Percentiles rank a stretch among this genome's conserved stretches.
phyloP scores from a whole-genome alignment of 2,329 filamentous ascomycete genomes.

The Amylocarpus encephaloides region DNA sequence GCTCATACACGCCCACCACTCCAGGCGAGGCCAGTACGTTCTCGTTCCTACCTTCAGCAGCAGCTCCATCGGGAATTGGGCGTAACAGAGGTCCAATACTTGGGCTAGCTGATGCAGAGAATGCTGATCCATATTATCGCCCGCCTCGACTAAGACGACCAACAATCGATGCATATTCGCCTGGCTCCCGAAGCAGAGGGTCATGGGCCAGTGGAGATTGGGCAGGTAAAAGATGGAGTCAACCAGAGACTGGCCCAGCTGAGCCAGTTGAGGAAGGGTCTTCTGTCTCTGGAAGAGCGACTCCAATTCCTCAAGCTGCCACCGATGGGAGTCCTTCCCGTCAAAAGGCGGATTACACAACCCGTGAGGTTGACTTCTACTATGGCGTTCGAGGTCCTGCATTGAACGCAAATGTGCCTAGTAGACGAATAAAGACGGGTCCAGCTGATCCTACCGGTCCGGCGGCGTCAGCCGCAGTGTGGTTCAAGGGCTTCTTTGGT shows the following conservation, averaged over 20 bases:
- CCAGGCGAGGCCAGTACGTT: constrained; percentile 64
- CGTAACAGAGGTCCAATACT: constrained; percentile 35
- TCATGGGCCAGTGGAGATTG: constrained; percentile 42
- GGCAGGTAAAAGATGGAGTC: constrained; percentile 35
- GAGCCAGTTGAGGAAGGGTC: constrained; percentile 38
- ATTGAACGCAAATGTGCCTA: constrained; percentile 72
- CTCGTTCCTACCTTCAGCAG: constrained; percentile 56
- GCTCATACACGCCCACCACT: constrained; percentile 67
- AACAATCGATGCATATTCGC: constrained; percentile 45
- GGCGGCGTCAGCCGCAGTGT: constrained; percentile 81
- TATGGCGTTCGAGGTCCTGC: constrained; percentile 88
- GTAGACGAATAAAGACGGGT: constrained; percentile 82
- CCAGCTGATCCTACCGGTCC: constrained; percentile 91
- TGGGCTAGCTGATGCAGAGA: constrained; percentile 43
- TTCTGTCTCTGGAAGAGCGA: constrained; percentile 39
- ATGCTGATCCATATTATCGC: constrained; percentile 78
- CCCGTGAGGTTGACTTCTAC: constrained; percentile 94
- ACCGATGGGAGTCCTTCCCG: constrained; percentile 25
- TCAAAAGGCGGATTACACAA: constrained; percentile 73
- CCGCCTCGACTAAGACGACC: constrained; percentile 68
- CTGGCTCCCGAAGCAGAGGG: constrained; percentile 37
- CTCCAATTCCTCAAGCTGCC: constrained; percentile 40
- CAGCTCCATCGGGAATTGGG: constrained; percentile 20
- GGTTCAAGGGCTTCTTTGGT: constrained; percentile 74
- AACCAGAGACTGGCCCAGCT: constrained; percentile 28